These are phyloP conservation scores for Groenewaldozyma auringiensis DNA, from an alignment of 1,139 yeast genomes.

Conservation along the genomic window DNA sequence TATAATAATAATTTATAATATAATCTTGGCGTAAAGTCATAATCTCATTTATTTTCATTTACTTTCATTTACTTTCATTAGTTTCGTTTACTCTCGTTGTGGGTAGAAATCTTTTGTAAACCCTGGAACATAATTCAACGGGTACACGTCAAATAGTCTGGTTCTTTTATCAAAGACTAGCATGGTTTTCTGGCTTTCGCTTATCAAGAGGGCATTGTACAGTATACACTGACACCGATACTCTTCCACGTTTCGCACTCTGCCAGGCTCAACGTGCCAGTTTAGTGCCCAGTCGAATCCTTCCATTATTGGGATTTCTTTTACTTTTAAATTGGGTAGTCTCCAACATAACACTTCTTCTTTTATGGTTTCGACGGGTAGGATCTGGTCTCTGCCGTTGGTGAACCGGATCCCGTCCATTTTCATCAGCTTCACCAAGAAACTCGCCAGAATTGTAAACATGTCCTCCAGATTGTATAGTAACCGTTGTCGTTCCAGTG, in stretches of 20 bases:
- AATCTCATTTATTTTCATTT: too few relatives aligned
- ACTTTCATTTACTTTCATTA: too few relatives aligned
- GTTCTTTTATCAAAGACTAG: background rate
- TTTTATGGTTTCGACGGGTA: background rate
- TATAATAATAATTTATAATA: too few relatives aligned
- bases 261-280: background rate
- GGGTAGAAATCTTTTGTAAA: too few relatives aligned
- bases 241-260: background rate
- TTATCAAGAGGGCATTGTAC: background rate
- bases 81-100: too few relatives aligned
- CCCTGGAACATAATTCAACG: too few relatives aligned
- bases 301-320: background rate
- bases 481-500: background rate
- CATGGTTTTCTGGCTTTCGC: background rate
- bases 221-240: background rate
- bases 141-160: background rate
- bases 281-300: background rate
- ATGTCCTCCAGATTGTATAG: background rate
- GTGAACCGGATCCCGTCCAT: background rate
- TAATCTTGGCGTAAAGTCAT: too few relatives aligned
- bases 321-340: background rate
- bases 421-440: background rate
- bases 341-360: slow-evolving; percentile 1
- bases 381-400: background rate
- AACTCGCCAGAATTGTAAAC: background rate